These are phyloP conservation scores for Cordyceps militaris DNA, from an alignment of 2,329 filamentous ascomycete species.

Conservation along the genomic window DNA sequence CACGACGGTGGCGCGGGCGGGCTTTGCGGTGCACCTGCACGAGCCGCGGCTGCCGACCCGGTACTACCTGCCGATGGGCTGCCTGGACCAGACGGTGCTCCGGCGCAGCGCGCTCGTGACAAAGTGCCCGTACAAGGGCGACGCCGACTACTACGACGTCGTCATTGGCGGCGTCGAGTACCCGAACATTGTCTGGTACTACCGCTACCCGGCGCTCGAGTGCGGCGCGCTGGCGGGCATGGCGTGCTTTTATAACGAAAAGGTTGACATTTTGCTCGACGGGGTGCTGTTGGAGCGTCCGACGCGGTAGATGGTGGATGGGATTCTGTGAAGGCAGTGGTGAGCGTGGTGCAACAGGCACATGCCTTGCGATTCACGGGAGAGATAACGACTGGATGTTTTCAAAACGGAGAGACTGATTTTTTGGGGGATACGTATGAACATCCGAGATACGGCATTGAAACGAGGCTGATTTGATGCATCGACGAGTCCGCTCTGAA, in stretches of 20 bases:
- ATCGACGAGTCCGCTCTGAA: too few species aligned
- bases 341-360: too few species aligned
- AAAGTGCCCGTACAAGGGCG: constrained; percentile 60
- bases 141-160: constrained; percentile 55
- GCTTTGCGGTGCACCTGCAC: constrained; percentile 45
- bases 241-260: constrained; percentile 62
- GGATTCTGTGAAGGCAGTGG: too few species aligned
- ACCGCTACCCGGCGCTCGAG: constrained; percentile 49
- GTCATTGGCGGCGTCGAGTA: constrained; percentile 36
- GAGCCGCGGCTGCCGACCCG: constrained; percentile 54
- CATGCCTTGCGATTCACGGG: too few species aligned
- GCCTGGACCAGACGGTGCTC: constrained; percentile 39
- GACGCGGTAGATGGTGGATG: constrained; percentile 15
- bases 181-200: constrained; percentile 56
- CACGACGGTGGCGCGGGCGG: constrained; percentile 38
- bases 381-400: too few species aligned
- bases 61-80: constrained; percentile 51
- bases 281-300: constrained; percentile 33
- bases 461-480: too few species aligned
- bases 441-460: too few species aligned
- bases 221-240: constrained; percentile 47
- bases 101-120: constrained; percentile 45
- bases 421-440: too few species aligned
- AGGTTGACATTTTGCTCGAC: constrained; percentile 55
- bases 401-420: too few species aligned